These are phyloP conservation scores for Trichoderma afroharzianum DNA, from an alignment of 2,329 filamentous ascomycete genomes.

Conservation along the genomic window DNA sequence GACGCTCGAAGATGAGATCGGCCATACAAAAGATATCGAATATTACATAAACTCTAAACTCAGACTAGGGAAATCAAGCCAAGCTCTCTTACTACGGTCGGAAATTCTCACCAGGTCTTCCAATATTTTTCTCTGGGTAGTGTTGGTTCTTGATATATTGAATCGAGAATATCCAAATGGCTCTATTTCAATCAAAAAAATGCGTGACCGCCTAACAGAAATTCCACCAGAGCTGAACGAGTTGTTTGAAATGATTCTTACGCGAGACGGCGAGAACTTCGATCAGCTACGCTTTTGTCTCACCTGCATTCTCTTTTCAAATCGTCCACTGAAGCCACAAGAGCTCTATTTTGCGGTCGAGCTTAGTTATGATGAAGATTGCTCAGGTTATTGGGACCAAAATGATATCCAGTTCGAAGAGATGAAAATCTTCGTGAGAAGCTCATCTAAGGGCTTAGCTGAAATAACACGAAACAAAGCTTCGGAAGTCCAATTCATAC, in stretches of 20 bases:
- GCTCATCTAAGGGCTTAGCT: conserved; percentile 44
- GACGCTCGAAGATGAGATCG: conserved; percentile 23
- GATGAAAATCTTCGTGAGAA: conserved; percentile 31
- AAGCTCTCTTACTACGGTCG: background rate
- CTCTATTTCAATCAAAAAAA: conserved; percentile 23
- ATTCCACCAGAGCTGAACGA: conserved; percentile 41
- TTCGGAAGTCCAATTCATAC: conserved; percentile 43
- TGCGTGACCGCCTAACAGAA: conserved; percentile 24
- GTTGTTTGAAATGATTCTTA: conserved; percentile 51
- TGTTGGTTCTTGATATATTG: conserved; percentile 37
- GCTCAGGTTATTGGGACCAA: background rate
- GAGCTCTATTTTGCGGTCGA: conserved; percentile 40
- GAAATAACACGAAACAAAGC: conserved; percentile 32
- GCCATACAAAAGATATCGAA: conserved; percentile 27
- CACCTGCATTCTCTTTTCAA: conserved; percentile 50
- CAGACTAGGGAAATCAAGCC: conserved; percentile 24
- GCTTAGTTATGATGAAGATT: background rate
- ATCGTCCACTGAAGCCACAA: conserved; percentile 36
- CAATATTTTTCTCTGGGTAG: conserved; percentile 45
- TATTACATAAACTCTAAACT: conserved; percentile 22
- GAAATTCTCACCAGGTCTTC: conserved; percentile 36
- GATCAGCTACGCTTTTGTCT: conserved; percentile 44
- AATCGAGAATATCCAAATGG: conserved; percentile 32
- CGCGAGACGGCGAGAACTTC: conserved; percentile 40
- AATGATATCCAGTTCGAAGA: conserved; percentile 5